Conservation (phyloP, 2,329 filamentous ascomycete genomes). For the Phyllosticta citriasiana region DNA sequence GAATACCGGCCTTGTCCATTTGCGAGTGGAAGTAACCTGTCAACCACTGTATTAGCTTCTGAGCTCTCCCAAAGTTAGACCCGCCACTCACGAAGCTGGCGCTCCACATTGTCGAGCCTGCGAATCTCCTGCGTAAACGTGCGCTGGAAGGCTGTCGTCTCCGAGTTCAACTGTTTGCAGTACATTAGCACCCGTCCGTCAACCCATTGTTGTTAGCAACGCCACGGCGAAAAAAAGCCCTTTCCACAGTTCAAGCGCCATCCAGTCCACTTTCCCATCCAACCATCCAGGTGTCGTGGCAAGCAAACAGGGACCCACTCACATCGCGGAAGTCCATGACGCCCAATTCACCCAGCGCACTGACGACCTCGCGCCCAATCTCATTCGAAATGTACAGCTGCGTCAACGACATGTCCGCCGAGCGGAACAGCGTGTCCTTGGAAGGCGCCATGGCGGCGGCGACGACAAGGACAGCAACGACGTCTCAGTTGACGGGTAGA, state of each 20-base stretch:
- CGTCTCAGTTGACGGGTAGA: background rate
- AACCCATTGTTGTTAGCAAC: background rate
- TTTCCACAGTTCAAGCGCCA: background rate
- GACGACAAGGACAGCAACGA: background rate
- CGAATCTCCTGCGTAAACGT: conserved; percentile 98
- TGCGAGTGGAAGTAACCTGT: conserved; percentile 86
- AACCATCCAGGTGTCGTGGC: background rate
- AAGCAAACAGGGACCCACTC: conserved; percentile 30
- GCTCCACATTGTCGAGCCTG: conserved; percentile 93
- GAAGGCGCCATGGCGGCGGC: conserved; percentile 45
- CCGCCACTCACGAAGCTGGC: conserved; percentile 72
- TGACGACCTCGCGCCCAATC: conserved; percentile 95
- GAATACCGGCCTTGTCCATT: conserved; percentile 86
- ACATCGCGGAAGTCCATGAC: conserved; percentile 97
- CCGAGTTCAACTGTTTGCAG: conserved; percentile 68
- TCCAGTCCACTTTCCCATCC: background rate
- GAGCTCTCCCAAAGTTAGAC: conserved; percentile 3
- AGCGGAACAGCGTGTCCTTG: conserved; percentile 96
- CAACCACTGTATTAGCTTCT: conserved; percentile 14
- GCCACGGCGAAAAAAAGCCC: background rate
- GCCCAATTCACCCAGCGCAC: conserved; percentile 89
- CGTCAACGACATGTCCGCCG: conserved; percentile 99
- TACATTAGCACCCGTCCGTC: background rate
- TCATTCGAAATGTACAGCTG: conserved; percentile 99
- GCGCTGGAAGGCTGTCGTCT: conserved; percentile 88